Evolutionary conservation across 192 early-diverging fungal species (phyloP), one percentile per base, ranked within the genome.

Genomic region (Umbelopsis sp.): DNA sequence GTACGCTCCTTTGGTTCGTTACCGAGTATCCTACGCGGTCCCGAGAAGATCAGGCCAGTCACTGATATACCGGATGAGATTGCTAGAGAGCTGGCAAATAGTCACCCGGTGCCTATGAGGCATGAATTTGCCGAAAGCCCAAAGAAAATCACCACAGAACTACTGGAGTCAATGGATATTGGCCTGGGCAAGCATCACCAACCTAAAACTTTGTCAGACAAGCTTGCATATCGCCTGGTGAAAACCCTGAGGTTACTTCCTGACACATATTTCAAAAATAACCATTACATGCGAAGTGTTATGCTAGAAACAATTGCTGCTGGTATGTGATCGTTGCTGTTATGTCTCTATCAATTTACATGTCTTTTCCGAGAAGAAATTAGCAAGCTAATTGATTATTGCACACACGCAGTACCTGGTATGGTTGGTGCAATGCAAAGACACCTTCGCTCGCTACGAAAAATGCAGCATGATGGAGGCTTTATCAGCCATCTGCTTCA

Each of bases 401-500:
- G 13, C 3, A 30, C 27, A 30, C 23, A 12, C 16, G n/a, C 23
- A 70, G 90, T 93, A 35, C 94, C 94, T 15, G 96, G 96, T 46
- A 93, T 97, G 91, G 95, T 96, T 0, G 95, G 89, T 18, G 95
- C 88, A 7, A 82, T 92, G 74, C 79, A 93, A 16, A 83, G 92
- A 10, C 95, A 97, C 67, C 82, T 95, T 16, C 84, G 86, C 21
- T 92, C 91, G 35, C 81, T 96, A 25, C 88, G 94, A 18, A 75
- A 86, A 1, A 85, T 94, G 78, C 80, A 82, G 5, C 90, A 93
- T 70, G 96, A 98, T 78, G 86, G 93, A 50, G 95, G 96, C 20
- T 97, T 94, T 92, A 94, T 98, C 79, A 82, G 84, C 16, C 94
- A 94, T 66, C 73, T 98, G 49, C 80, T 97, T 46, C 93, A 95